phyloP scores from a whole-genome alignment of 805 yeast genomes.

The Naumovozyma castellii region DNA sequence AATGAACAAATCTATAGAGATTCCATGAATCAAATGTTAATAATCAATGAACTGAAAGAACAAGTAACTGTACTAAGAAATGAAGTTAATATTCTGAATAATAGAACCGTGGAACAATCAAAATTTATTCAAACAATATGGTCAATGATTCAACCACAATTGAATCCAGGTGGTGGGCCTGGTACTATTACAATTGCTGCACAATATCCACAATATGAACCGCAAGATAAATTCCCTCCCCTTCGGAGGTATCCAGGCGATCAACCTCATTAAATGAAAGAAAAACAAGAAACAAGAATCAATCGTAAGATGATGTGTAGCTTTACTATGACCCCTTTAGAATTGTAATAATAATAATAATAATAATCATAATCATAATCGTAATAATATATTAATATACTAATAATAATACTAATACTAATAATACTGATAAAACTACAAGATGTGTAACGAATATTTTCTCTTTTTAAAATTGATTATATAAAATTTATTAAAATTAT shows the following conservation, averaged over 20 bases:
- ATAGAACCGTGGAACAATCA: slow-evolving; percentile 4
- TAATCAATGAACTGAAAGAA: slow-evolving; percentile 8
- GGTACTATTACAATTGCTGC: not conserved
- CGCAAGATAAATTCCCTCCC: not conserved
- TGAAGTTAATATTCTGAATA: slow-evolving; percentile 1
- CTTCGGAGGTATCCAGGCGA: not conserved
- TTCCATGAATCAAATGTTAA: slow-evolving; percentile 6
- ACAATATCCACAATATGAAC: not conserved
- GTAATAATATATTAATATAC: no score
- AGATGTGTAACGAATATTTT: no score
- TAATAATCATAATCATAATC: no score
- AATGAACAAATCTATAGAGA: slow-evolving; percentile 3
- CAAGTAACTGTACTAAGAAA: slow-evolving; percentile 5
- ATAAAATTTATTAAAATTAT: no score
- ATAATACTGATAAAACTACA: no score
- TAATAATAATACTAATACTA: no score
- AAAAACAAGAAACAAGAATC: no score
- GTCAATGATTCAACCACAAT: not conserved
- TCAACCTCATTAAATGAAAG: not conserved
- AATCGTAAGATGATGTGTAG: no score
- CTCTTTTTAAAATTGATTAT: no score
- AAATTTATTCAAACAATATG: slow-evolving; percentile 1
- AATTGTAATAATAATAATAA: no score
- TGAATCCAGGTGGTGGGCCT: not conserved
- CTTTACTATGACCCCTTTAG: no score